Conservation (phyloP, 257 asterid genomes). For the Fraxinus excelsior region DNA sequence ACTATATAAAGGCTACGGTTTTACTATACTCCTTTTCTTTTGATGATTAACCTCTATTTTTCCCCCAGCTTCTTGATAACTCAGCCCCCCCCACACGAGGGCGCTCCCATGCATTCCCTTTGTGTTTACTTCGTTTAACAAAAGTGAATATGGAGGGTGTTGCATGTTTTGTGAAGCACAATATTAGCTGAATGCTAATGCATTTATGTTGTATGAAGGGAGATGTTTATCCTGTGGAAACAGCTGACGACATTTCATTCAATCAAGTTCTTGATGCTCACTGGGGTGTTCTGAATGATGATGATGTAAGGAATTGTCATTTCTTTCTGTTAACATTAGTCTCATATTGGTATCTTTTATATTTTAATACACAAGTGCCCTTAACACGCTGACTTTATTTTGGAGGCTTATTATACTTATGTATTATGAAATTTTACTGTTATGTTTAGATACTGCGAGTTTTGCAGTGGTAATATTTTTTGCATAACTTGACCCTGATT, state of each 20-base stretch:
- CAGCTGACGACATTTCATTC: constrained; percentile 47
- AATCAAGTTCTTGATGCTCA: constrained; percentile 97
- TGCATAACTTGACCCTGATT: constrained; percentile 6
- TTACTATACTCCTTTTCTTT: not conserved
- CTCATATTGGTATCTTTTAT: constrained; percentile 10
- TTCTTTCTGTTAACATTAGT: constrained; percentile 2
- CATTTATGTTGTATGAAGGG: constrained; percentile 58
- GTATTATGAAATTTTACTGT: constrained; percentile 4
- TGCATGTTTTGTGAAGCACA: not conserved
- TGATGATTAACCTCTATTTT: not conserved
- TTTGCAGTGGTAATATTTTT: constrained; percentile 10
- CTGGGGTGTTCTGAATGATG: constrained; percentile 95
- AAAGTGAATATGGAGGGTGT: not conserved
- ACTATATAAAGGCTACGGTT: not conserved
- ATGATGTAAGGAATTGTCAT: constrained; percentile 63
- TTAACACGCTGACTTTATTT: not conserved
- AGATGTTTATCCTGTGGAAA: constrained; percentile 95
- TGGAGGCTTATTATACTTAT: constrained; percentile 12
- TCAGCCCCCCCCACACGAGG: not conserved
- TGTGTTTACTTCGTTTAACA: not conserved
- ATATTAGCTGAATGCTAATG: constrained; percentile 21
- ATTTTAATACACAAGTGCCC: constrained; percentile 5
- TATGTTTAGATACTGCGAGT: constrained; percentile 7
- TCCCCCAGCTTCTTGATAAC: not conserved
- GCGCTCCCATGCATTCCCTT: not conserved